A percentile compares a stretch with the other conserved stretches of the same genome.
Evolutionary conservation across 768 basidiomycete species (phyloP).

Genomic region (Mycena filopes): DNA sequence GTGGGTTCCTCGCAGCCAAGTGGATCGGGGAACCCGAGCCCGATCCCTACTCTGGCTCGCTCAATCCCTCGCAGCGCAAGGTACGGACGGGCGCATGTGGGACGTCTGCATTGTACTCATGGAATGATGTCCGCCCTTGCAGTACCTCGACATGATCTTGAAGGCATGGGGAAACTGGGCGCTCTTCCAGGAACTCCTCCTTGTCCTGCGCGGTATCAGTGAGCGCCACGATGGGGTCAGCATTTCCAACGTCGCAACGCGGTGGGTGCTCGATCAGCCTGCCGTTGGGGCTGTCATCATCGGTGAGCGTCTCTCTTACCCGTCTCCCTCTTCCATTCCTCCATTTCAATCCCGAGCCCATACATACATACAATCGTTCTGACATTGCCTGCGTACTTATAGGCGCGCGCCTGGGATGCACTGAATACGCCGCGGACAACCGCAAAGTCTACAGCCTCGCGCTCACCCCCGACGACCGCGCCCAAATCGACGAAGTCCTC

Average conservation of each 20-base stretch:
- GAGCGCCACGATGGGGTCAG: slow-evolving; percentile 71
- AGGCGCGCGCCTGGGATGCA: slow-evolving; percentile 81
- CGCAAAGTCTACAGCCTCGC: slow-evolving; percentile 66
- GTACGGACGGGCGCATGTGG: slow-evolving; percentile 47
- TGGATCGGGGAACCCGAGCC: slow-evolving; percentile 79
- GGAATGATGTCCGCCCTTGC: slow-evolving; percentile 5
- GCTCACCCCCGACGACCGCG: slow-evolving; percentile 65
- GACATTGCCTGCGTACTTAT: not conserved
- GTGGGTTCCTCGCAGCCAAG: slow-evolving; percentile 82
- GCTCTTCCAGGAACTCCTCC: slow-evolving; percentile 76
- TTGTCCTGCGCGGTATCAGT: slow-evolving; percentile 68
- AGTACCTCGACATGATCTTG: slow-evolving; percentile 89
- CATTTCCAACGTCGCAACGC: slow-evolving; percentile 83
- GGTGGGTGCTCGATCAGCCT: slow-evolving; percentile 86
- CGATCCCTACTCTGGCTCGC: slow-evolving; percentile 70
- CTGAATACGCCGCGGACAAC: slow-evolving; percentile 81
- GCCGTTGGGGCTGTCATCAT: slow-evolving; percentile 88
- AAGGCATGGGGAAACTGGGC: slow-evolving; percentile 84
- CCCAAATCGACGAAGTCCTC: slow-evolving; percentile 72
- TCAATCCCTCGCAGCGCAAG: slow-evolving; percentile 89
- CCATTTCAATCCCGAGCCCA: too few relatives aligned
- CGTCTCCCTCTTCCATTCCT: not conserved
- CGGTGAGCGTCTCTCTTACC: slow-evolving; percentile 52
- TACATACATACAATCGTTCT: too few relatives aligned
- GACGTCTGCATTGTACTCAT: not conserved